Conservation (phyloP, 768 basidiomycete species). For the Amanita pseudoporphyria region DNA sequence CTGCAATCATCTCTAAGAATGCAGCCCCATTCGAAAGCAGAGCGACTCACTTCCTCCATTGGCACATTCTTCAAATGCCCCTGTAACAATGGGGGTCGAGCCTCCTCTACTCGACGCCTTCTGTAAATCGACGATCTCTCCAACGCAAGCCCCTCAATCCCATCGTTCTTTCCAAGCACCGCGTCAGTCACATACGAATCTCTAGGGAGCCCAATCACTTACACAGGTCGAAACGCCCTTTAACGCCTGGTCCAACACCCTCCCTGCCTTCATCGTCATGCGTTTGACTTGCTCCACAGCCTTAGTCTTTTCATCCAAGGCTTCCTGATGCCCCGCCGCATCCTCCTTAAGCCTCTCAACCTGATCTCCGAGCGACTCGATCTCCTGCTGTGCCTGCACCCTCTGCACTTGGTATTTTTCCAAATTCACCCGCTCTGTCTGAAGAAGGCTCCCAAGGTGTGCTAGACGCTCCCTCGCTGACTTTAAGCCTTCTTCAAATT, state of each 20-base stretch:
- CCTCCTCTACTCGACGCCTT: constrained; percentile 89
- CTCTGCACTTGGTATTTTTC: constrained; percentile 46
- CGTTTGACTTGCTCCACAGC: constrained; percentile 70
- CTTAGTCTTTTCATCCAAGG: constrained; percentile 64
- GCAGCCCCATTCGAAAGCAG: constrained; percentile 2
- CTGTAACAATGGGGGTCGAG: constrained; percentile 63
- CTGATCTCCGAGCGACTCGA: constrained; percentile 44
- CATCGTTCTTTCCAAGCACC: constrained; percentile 38
- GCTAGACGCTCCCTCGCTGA: constrained; percentile 52
- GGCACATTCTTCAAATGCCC: constrained; percentile 83
- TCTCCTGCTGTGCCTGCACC: constrained; percentile 43
- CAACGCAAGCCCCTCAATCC: constrained; percentile 79
- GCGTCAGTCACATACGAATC: background rate
- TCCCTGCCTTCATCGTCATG: constrained; percentile 57
- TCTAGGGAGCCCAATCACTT: constrained; percentile 12
- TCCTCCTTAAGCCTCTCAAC: constrained; percentile 52
- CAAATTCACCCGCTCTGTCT: constrained; percentile 45
- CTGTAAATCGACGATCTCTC: constrained; percentile 85
- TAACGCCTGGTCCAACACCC: constrained; percentile 73
- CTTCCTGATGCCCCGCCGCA: constrained; percentile 49
- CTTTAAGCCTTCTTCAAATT: constrained; percentile 75
- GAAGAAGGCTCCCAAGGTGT: constrained; percentile 40
- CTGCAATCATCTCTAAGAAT: constrained; percentile 24
- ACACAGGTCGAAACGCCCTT: constrained; percentile 86
- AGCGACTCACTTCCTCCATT: constrained; percentile 78